Evolutionary conservation across 2,329 filamentous ascomycete genomes (phyloP), one percentile per base, ranked within the genome.

Genomic region (Periconia digitata): DNA sequence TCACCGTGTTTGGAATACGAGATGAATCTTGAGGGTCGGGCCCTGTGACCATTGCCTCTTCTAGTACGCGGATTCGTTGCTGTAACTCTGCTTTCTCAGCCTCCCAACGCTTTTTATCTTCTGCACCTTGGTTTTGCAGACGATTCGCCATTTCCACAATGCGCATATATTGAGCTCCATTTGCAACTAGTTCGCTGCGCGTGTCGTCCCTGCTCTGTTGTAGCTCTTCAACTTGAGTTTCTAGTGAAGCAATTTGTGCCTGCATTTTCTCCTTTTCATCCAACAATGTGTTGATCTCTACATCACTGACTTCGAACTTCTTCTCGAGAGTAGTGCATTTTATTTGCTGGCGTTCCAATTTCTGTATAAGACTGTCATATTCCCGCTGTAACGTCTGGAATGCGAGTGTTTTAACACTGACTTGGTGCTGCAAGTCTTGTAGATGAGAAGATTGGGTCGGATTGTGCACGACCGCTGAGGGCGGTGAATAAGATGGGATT

Each of bases 311-410:
- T 50, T 67, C 63, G 39, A 69, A 65, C 44, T 72, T 70, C 46
- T 74, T 76, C 49, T 79, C 79, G 2, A 82, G 69, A 2, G 78
- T 73, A 36, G 73, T 73, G 37, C 72, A 77, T 54, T 77, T 76
- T 13, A 72, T 74, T 40, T 78, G 74, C 50, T 79, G 77, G 5
- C 76, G 71, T 24, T 78, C 76, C 18, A 79, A 75, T 21, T 78
- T 80, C 17, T 79, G 72, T 3, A 82, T 71, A 3, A 82, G 69
- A 39, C 72, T 73, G 44, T 80, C 74, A 56, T 83, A 79, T 60
- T 82, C 79, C n/a, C 72, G 70, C 56, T 81, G 79, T 6, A 82
- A 67, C 1, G 76, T 79, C 50, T 79, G 76, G 18, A 80, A 71
- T 12, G 76, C 75, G 16, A 81, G 66, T 4, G 79, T 77, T 54